phyloP scores from a whole-genome alignment of 495 filamentous ascomycete genomes.

The Xylaria bambusicola region DNA sequence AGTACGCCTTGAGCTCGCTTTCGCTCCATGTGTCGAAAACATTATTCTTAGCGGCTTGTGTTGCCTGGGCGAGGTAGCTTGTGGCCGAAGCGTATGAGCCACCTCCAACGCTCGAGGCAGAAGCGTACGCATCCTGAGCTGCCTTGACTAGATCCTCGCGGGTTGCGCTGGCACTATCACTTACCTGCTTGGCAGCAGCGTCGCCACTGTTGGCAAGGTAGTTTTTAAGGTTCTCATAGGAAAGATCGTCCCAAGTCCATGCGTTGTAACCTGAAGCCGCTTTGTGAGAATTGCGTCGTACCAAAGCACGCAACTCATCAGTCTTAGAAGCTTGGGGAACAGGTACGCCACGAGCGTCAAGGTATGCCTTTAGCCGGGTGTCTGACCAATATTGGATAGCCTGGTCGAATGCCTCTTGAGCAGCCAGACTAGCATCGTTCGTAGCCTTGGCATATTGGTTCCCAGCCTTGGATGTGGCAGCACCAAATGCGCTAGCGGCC shows the following conservation, averaged over 20 bases:
- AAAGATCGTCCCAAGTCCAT: slow-evolving; percentile 86
- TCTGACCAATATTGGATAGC: slow-evolving; percentile 69
- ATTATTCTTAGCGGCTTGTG: slow-evolving; percentile 65
- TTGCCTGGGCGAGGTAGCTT: slow-evolving; percentile 68
- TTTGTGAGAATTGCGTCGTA: slow-evolving; percentile 72
- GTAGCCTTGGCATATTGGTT: slow-evolving; percentile 78
- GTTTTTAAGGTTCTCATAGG: slow-evolving; percentile 70
- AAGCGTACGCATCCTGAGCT: slow-evolving; percentile 70
- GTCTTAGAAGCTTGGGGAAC: slow-evolving; percentile 76
- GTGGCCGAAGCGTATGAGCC: slow-evolving; percentile 71
- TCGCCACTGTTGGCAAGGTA: slow-evolving; percentile 63
- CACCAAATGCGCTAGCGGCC: slow-evolving; percentile 68
- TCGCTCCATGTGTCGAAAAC: slow-evolving; percentile 81
- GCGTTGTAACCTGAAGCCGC: slow-evolving; percentile 69
- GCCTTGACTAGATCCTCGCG: slow-evolving; percentile 72
- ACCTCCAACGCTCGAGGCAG: slow-evolving; percentile 69
- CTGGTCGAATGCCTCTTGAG: slow-evolving; percentile 67
- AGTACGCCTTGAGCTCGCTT: slow-evolving; percentile 74
- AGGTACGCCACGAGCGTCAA: slow-evolving; percentile 67
- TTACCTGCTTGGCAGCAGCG: slow-evolving; percentile 67
- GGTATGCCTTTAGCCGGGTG: slow-evolving; percentile 73
- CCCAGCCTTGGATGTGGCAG: slow-evolving; percentile 79
- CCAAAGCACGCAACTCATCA: slow-evolving; percentile 76
- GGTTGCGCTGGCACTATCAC: slow-evolving; percentile 63
- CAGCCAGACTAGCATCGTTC: slow-evolving; percentile 63